Conservation (phyloP, 148 eudicot species). For the Vaccinium corymbosum region DNA sequence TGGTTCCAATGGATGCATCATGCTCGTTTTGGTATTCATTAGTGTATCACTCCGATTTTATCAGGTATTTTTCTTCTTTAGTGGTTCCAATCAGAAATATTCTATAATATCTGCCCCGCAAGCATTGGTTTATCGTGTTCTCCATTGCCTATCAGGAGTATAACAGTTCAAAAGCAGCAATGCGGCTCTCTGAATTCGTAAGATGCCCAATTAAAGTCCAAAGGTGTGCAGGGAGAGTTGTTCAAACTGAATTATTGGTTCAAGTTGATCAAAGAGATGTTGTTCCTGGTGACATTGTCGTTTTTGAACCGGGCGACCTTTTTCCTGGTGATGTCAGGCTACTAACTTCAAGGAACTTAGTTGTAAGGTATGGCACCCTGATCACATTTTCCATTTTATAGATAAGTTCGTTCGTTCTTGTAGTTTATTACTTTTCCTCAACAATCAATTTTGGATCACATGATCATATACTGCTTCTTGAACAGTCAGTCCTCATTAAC, state of each 20-base stretch:
- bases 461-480: slow-evolving; percentile 27
- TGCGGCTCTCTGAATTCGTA: slow-evolving; percentile 46
- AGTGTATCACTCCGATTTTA: slow-evolving; percentile 55
- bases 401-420: slow-evolving; percentile 13
- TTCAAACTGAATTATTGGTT: slow-evolving; percentile 38
- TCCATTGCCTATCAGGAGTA: slow-evolving; percentile 32
- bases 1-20: slow-evolving; percentile 41
- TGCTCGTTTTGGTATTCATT: slow-evolving; percentile 45
- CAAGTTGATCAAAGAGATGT: slow-evolving; percentile 51
- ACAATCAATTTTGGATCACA: slow-evolving; percentile 16
- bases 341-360: slow-evolving; percentile 41
- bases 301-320: slow-evolving; percentile 50
- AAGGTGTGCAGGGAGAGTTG: slow-evolving; percentile 47
- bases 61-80: slow-evolving; percentile 27
- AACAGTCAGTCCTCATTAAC: slow-evolving; percentile 54
- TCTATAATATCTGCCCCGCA: background rate
- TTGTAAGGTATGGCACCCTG: slow-evolving; percentile 37
- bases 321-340: slow-evolving; percentile 55
- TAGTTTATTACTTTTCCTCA: slow-evolving; percentile 12
- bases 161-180: slow-evolving; percentile 51
- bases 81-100: background rate
- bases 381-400: background rate
- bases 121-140: background rate
- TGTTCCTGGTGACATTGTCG: slow-evolving; percentile 46
- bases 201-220: slow-evolving; percentile 49